Conservation (phyloP, 495 filamentous ascomycete genomes). For the Aspergillus bertholletiae region DNA sequence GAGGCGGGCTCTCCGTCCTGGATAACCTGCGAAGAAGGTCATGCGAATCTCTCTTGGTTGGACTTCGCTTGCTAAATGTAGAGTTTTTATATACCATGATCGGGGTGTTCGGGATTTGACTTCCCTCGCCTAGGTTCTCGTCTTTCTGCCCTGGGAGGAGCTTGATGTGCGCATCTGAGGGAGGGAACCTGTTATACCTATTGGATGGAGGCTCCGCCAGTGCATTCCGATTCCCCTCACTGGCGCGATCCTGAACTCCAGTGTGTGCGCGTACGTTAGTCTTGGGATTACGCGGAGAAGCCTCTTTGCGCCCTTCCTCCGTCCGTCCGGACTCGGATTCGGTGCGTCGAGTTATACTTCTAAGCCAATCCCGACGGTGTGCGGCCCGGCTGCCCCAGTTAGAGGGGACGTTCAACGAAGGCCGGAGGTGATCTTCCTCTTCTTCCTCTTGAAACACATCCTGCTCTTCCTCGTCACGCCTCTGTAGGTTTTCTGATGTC, state of each 20-base stretch:
- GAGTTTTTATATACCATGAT: conserved; percentile 47
- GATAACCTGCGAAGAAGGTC: conserved; percentile 64
- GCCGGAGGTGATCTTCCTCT: conserved; percentile 32
- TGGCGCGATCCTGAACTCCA: conserved; percentile 13
- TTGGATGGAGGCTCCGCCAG: conserved; percentile 22
- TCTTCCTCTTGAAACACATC: conserved; percentile 19
- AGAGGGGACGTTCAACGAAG: conserved; percentile 51
- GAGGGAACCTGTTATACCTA: conserved; percentile 7
- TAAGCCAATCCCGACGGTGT: conserved; percentile 52
- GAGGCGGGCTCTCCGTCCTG: conserved; percentile 50
- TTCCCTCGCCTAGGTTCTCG: conserved; percentile 27
- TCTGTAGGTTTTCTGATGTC: conserved; percentile 44
- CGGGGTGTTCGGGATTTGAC: conserved; percentile 50
- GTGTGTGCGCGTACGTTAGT: conserved; percentile 14
- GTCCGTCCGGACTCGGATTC: conserved; percentile 25
- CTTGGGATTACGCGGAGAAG: conserved; percentile 9
- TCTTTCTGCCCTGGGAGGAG: conserved; percentile 21
- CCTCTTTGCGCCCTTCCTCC: conserved; percentile 3
- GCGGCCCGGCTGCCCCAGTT: conserved; percentile 57
- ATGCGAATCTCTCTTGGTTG: conserved; percentile 56
- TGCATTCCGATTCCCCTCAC: conserved; percentile 11
- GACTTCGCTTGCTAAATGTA: conserved; percentile 28
- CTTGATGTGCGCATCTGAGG: conserved; percentile 21
- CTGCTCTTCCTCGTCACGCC: conserved; percentile 40
- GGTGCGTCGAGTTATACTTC: conserved; percentile 27